Base-by-base conservation (phyloP, 495 filamentous ascomycete species). In the Penicillium steckii region DNA sequence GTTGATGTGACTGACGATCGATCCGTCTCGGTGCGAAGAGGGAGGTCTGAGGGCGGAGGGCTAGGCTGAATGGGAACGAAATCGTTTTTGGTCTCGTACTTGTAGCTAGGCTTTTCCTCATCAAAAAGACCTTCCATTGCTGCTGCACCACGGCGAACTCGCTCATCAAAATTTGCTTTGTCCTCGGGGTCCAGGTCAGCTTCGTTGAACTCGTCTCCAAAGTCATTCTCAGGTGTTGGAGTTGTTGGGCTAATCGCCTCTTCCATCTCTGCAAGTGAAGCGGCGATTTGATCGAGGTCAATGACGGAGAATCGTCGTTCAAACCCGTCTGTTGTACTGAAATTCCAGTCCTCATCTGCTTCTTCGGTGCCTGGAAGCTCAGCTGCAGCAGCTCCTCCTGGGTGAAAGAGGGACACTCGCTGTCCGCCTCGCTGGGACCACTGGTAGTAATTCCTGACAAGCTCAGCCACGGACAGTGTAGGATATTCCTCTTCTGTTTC, bases 341-440 rank as follows among this genome's bases (percentile, higher is more conserved):
- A 96, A 59, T 93, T 96, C 90, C 94, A 96, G 57, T 93, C 88
- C 52, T 91, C 87, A 2, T 69, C 67, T 1, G 65, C 46, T 8
- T 69, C 56, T 15, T 80, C 74, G 62, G 61, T 40, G 60, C 63
- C 59, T 43, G 74, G 67, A 29, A 75, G 60, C 37, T 80, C 74
- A 19, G 83, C 80, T 22, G 84, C 85, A 26, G 84, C 83, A 19
- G 90, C 90, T 47, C 91, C 90, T 30, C 83, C 83, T 1, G 81
- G 78, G 21, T 84, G 80, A 55, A 95, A 96, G 8, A 98, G 76
- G 7, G 93, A 97, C 38, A 80, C 81, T 48, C 95, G 80, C 48
- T 87, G 86, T 5, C 92, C 93, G 30, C 94, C 94, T 52, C 83
- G 77, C 27, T 83, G 81, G 53, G 94, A 90, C 94, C 94, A 98